Base-by-base conservation (phyloP, 2,329 filamentous ascomycete genomes). In the Arthroderma uncinatum region DNA sequence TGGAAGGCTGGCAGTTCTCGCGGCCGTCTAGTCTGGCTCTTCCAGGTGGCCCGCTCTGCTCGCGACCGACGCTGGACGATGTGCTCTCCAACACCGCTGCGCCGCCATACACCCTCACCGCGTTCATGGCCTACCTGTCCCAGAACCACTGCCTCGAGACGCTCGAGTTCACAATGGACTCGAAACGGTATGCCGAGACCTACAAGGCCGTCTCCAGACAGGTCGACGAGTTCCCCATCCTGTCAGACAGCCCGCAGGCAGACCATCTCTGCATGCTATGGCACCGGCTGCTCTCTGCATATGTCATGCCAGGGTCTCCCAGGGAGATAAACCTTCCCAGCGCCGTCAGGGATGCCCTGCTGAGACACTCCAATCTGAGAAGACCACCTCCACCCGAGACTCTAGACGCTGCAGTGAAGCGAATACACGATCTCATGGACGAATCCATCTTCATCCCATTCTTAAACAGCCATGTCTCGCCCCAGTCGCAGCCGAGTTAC, bases 81-180 rank as follows among this genome's bases (percentile, higher is more conserved):
- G 94, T 98, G 28, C 81, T 98, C 47, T 82, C 87, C 62, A 93
- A 96, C 73, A 82, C 82, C 47, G 88, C 93, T 36, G 84, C 88
- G 7, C 84, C 89, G 40, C 93, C 93, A 63, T 97, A 89, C 80
- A 95, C 91, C 0, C 78, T 96, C 7, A 85, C 83, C 59, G 92
- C 92, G 33, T 97, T 97, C 72, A 97, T 93, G 83, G 91, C 91
- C 57, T 97, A 95, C 67, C 80, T 97, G 2, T 96, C 92, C 0
- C 91, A 95, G 68, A 97, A 97, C 67, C 92, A 97, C 73, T 98
- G 93, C 69, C 77, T 97, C 62, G 93, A 98, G 72, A 96, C 91
- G 1, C 78, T 98, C 39, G 93, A 97, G 69, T 98, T 98, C 71
- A 95, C 91, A 40, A 86, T 96, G 79, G 93, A 96, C 70, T 87